Evolutionary conservation across 139 green algal genomes (phyloP).

Genomic region (Ostreobium quekettii): DNA sequence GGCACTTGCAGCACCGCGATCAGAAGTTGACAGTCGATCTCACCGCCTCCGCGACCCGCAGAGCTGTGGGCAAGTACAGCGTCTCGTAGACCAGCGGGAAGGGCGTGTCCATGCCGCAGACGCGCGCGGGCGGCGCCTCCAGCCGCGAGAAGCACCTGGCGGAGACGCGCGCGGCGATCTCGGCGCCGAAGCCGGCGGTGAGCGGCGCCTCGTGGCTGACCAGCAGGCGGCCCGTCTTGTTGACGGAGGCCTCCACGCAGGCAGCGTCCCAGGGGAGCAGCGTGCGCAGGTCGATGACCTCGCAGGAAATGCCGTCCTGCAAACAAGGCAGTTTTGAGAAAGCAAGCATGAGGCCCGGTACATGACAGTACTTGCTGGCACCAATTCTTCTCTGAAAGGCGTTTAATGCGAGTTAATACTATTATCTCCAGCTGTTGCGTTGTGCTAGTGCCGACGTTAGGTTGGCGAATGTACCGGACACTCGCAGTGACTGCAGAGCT

Average conservation of each 20-base stretch:
- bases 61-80: constrained; percentile 61
- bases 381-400: too few species aligned
- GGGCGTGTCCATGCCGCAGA: constrained; percentile 82
- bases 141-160: constrained; percentile 57
- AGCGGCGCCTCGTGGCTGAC: constrained; percentile 86
- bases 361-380: too few species aligned
- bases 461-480: too few species aligned
- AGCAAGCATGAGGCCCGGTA: too few species aligned
- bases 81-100: constrained; percentile 79
- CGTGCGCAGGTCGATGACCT: constrained; percentile 84
- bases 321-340: too few species aligned
- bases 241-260: constrained; percentile 34
- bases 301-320: constrained; percentile 60
- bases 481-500: too few species aligned
- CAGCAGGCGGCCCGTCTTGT: constrained; percentile 55
- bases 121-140: constrained; percentile 59
- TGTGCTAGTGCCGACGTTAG: too few species aligned
- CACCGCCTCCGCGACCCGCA: constrained; percentile 50
- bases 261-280: constrained; percentile 70
- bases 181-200: constrained; percentile 77
- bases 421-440: too few species aligned
- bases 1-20: constrained; percentile 6
- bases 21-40: constrained; percentile 28
- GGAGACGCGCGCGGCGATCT: constrained; percentile 65
- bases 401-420: too few species aligned